Percentiles rank a stretch among this genome's conserved stretches.
Evolutionary conservation across 2,329 filamentous ascomycete genomes (phyloP).

Genomic region (Colletotrichum sp.): DNA sequence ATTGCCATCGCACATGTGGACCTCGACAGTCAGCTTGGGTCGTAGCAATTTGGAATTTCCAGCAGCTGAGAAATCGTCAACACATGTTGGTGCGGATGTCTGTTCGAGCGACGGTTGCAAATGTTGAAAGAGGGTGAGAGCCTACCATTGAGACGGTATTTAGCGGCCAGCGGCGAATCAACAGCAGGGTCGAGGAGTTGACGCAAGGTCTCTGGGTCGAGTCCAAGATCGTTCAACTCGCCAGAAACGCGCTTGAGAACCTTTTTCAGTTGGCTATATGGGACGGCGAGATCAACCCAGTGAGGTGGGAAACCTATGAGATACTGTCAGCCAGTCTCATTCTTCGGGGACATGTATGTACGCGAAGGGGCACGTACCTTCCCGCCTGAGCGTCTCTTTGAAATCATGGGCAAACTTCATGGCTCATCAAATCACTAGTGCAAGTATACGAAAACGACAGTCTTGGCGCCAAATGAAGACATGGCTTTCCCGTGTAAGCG

Average conservation of each 20-base stretch:
- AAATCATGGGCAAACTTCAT: constrained; percentile 93
- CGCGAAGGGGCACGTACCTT: constrained; percentile 43
- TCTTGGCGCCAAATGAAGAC: background rate
- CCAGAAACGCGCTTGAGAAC: constrained; percentile 80
- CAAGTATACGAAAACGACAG: background rate
- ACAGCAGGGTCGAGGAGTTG: constrained; percentile 63
- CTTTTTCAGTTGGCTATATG: constrained; percentile 87
- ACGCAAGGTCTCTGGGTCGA: constrained; percentile 73
- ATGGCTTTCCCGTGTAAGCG: background rate
- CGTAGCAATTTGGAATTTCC: constrained; percentile 55
- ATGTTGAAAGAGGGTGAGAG: background rate
- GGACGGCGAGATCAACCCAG: constrained; percentile 77
- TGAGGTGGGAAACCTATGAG: constrained; percentile 72
- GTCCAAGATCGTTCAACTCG: constrained; percentile 74
- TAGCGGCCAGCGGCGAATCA: constrained; percentile 50
- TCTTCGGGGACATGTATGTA: background rate
- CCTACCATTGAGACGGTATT: constrained; percentile 62
- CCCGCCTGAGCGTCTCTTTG: constrained; percentile 69
- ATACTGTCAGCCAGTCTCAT: background rate
- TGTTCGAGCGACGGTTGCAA: background rate
- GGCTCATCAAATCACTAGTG: constrained; percentile 7
- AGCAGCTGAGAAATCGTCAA: constrained; percentile 30
- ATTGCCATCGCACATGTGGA: constrained; percentile 70
- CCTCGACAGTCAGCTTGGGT: constrained; percentile 73
- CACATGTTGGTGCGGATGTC: background rate